Evolutionary conservation across 371 early-diverging fungal species (phyloP).

Genomic region (Cokeromyces recurvatus): DNA sequence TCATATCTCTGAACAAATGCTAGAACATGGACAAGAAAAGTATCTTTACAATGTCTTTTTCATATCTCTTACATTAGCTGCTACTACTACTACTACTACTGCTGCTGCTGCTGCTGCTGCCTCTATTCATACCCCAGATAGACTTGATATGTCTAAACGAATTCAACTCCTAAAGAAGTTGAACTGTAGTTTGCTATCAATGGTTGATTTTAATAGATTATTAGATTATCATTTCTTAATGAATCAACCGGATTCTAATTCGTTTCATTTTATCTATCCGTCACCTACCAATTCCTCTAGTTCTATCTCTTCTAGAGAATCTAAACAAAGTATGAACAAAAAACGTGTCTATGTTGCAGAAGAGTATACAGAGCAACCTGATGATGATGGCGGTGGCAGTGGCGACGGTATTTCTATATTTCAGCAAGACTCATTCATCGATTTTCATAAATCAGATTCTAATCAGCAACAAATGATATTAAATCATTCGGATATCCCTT

Average conservation of each 20-base stretch:
- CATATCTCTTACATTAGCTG: slow-evolving; percentile 19
- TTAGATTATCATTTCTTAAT: slow-evolving; percentile 3
- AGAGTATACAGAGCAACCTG: neutral
- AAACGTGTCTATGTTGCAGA: neutral
- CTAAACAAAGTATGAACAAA: neutral
- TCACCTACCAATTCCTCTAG: slow-evolving; percentile 1
- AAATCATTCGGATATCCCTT: too few relatives aligned
- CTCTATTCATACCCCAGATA: too few relatives aligned
- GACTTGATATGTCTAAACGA: slow-evolving; percentile 8
- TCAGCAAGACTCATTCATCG: too few relatives aligned
- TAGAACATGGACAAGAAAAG: slow-evolving; percentile 14
- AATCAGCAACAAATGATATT: too few relatives aligned
- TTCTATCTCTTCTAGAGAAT: neutral
- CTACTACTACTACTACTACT: slow-evolving; percentile 3
- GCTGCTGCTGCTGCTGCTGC: slow-evolving; percentile 2
- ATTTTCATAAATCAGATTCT: too few relatives aligned
- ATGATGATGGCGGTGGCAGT: too few relatives aligned
- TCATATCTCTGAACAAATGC: slow-evolving; percentile 39
- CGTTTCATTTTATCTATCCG: neutral
- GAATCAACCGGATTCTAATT: neutral
- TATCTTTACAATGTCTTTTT: slow-evolving; percentile 27
- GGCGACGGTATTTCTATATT: too few relatives aligned
- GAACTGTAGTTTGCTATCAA: slow-evolving; percentile 10
- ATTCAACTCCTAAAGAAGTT: slow-evolving; percentile 8
- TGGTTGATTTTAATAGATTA: slow-evolving; percentile 8